phyloP scores from a whole-genome alignment of 345 rosid genomes.

The Litchi chinensis region DNA sequence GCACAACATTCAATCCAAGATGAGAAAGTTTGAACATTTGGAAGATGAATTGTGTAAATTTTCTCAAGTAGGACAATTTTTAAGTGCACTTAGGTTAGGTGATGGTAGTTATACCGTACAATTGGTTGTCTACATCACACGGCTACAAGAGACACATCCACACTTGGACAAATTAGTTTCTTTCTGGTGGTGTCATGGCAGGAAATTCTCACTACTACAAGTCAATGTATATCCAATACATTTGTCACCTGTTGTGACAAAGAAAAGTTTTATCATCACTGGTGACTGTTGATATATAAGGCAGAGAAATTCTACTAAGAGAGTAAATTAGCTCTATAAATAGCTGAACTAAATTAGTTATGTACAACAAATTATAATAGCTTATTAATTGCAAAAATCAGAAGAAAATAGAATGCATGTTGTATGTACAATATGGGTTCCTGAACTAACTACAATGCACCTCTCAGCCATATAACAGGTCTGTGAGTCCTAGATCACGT shows the following conservation, averaged over 20 bases:
- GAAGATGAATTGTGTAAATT: no score
- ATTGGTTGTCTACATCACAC: no score
- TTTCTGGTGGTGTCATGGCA: no score
- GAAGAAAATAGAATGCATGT: background rate
- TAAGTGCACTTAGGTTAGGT: no score
- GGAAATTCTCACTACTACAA: no score
- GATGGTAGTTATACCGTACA: no score
- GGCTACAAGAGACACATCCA: no score
- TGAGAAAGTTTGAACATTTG: no score
- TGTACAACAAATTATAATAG: background rate
- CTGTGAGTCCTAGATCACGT: background rate
- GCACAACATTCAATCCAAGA: no score
- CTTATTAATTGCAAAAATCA: background rate
- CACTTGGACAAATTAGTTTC: no score
- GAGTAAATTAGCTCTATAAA: background rate
- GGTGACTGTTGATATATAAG: background rate
- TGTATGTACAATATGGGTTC: background rate
- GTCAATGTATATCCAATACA: no score
- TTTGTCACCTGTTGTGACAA: background rate
- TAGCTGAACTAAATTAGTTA: background rate
- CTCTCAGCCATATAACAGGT: background rate
- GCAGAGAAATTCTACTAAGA: background rate
- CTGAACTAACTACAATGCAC: background rate
- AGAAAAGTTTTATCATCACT: background rate
- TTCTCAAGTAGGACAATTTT: no score